Evolutionary conservation across 331 rosid species (phyloP).

Genomic region (Spiraea crenata): DNA sequence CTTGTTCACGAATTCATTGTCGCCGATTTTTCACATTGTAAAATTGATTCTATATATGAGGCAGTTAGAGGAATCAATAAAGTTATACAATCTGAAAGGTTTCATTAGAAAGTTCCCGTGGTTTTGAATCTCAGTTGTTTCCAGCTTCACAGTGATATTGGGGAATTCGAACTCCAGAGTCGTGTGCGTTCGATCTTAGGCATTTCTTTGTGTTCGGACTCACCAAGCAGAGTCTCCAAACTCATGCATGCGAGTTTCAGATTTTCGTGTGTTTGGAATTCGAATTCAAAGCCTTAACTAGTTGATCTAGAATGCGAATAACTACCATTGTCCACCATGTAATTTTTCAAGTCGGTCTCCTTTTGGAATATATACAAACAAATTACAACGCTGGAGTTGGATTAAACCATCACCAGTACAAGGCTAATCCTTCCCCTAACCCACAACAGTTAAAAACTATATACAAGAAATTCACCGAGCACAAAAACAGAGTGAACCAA

Average conservation of each 20-base stretch:
- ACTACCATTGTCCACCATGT: no score
- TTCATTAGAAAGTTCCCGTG: not conserved
- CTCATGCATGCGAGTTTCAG: no score
- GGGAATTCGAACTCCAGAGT: no score
- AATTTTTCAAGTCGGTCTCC: not conserved
- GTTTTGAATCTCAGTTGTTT: not conserved
- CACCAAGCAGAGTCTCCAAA: no score
- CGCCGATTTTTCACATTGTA: slow-evolving; percentile 17
- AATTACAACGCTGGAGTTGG: not conserved
- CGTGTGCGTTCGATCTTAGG: no score
- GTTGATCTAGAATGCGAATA: no score
- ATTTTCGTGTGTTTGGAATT: no score
- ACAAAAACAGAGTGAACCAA: not conserved
- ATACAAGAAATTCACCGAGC: no score
- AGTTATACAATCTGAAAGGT: slow-evolving; percentile 1
- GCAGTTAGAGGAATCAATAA: not conserved
- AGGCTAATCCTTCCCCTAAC: not conserved
- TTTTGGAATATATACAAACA: not conserved
- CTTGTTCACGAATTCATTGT: slow-evolving; percentile 19
- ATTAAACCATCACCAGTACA: not conserved
- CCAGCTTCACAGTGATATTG: no score
- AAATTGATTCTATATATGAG: slow-evolving; percentile 8
- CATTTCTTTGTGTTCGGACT: no score
- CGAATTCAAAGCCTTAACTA: no score
- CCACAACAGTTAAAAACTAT: not conserved